Evolutionary conservation across 495 filamentous ascomycete species (phyloP), one percentile per base, ranked within the genome.

Genomic region (Lineolata rhizophorae): DNA sequence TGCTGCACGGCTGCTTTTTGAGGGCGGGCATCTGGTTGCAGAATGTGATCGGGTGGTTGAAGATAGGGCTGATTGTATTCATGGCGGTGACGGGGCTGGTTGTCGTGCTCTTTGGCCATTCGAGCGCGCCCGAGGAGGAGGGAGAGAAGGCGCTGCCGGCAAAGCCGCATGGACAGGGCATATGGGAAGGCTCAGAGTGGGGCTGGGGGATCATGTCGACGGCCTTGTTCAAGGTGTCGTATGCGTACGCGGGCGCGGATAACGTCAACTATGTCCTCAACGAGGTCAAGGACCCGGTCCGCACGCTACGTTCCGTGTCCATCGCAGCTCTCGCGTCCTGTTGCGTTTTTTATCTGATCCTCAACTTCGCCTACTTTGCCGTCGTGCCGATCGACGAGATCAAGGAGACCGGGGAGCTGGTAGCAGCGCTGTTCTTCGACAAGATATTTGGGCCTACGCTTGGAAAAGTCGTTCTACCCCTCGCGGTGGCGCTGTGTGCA

Each of bases 231-330:
- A 79, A 79, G 43, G 67, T 82, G 0, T 62, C 70, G 14, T 79
- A 77, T 32, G 71, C 76, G 1, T 82, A 76, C 36, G 60, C 72
- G 0, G 76, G 73, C 0, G 49, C 75, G 14, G 60, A 49, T 18
- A 81, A 80, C 37, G 56, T 71, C 35, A 78, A 77, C 48, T 76
- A 81, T 35, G 75, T 81, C n/a, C 51, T 83, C 21, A 72, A 72
- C 34, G 75, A 83, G 43, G 74, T 81, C 11, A 65, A 69, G 30
- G 52, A 80, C 35, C 76, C 76, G 0, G 59, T 78, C 1, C 53
- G 58, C 3, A 83, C 74, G 0, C 42, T 83, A 9, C 69, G 62
- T 29, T 66, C 64, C 0, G 72, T 72, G n/a, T 64, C 64, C 5
- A 56, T 70, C 0, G 55, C 62, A 0, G 72, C 70, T 3, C 54